Base-by-base conservation (phyloP, 164 flowering plant species). In the Cinnamomum chago region DNA sequence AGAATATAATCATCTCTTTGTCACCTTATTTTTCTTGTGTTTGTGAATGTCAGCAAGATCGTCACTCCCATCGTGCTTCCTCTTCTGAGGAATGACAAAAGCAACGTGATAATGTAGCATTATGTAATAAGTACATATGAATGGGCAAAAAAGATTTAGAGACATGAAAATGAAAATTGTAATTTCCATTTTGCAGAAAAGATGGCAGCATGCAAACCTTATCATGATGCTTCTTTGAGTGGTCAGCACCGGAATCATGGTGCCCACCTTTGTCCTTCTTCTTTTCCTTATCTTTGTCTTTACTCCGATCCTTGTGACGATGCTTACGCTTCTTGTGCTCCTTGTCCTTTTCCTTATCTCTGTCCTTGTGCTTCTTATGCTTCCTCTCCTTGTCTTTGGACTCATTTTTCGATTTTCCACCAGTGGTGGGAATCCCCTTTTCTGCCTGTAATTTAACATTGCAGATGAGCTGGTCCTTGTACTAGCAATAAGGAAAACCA, bases 271-370 rank as follows among this genome's bases (percentile, higher is more conserved):
- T 91, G 25, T 92, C 92, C 79, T 88, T 90, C 77, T 84, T 85
- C 82, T 85, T 90, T 55, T 88, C 97, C 81, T 82, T 87, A 76
- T 88, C 94, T 75, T 87, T 88, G 23, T 88, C 91, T 81, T 85
- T 90, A 78, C 88, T 87, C 72, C 87, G 78, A 77, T 91, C 95
- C 79, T 87, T 90, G 76, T 88, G 90, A 28, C 86, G 90, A 75
- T 84, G 92, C 79, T 88, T 87, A 80, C 85, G 94, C 81, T 88
- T 91, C 85, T 89, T 90, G 81, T 87, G 93, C 79, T 89, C 93
- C 80, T 82, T 85, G 78, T 90, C 90, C 79, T 90, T 92, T 12
- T 86, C 94, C 81, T 84, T 88, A 71, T 90, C 92, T 77, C 79
- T 88, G 73, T 90, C 90, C 79, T 85, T 90, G 84, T 86, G 90